These are phyloP conservation scores for barley (Hordeum vulgare) DNA, from an alignment of 176 grass and related monocot species.

Conservation along the genomic window MorexV3_pseudomolecules_assembly NC_058520.1:513389506-513390005, in stretches of 20 bases:
- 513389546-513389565: background rate
- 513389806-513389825: background rate
- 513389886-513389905: background rate
- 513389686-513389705: background rate
- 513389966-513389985: conserved; percentile 48
- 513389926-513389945: background rate
- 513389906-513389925: background rate
- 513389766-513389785: background rate
- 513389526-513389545: conserved; percentile 3
- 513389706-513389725: background rate
- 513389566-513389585: background rate
- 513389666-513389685: background rate
- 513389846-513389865: background rate
- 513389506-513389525: background rate
- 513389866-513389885: background rate
- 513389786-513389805: conserved; percentile 4
- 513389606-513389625: background rate
- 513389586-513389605: background rate
- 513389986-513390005: conserved; percentile 22
- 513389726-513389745: background rate
- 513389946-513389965: conserved; percentile 15
- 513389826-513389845: no score
- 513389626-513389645: conserved; percentile 15
- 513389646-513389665: conserved; percentile 20
- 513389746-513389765: background rate